phyloP scores from a whole-genome alignment of 1,139 yeast genomes.

The Taphrina confusa region DNA sequence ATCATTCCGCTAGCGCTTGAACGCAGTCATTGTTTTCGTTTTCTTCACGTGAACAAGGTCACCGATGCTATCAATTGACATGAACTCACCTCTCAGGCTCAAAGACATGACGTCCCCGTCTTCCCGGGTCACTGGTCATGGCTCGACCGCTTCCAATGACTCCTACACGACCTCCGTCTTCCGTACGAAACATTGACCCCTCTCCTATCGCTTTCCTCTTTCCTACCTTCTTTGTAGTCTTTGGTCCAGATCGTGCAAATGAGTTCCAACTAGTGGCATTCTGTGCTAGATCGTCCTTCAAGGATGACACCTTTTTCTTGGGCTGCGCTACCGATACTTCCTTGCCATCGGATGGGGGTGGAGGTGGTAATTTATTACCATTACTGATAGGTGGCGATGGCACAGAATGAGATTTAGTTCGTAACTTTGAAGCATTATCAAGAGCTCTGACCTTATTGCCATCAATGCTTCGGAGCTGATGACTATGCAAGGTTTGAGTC shows the following conservation, averaged over 20 bases:
- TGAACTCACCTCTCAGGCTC: constrained; percentile 5
- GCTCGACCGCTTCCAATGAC: constrained; percentile 42
- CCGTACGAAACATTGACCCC: constrained; percentile 43
- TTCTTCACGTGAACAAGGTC: too few species aligned
- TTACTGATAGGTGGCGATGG: constrained; percentile 21
- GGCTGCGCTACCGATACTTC: constrained; percentile 11
- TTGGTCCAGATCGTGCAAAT: constrained; percentile 34
- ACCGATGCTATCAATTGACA: too few species aligned
- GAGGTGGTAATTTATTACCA: constrained; percentile 10
- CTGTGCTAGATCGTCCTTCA: constrained; percentile 8
- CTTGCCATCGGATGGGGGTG: constrained; percentile 11
- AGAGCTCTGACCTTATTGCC: constrained; percentile 7
- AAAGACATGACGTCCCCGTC: constrained; percentile 21
- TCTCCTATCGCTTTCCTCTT: constrained; percentile 42
- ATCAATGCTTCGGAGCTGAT: constrained; percentile 39
- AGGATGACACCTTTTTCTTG: constrained; percentile 16
- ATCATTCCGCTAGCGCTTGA: too few species aligned
- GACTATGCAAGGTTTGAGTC: constrained; percentile 43
- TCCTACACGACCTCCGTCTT: constrained; percentile 45
- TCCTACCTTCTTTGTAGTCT: constrained; percentile 43
- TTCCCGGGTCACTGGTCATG: constrained; percentile 36
- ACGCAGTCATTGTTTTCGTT: too few species aligned
- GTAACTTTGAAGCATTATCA: neutral
- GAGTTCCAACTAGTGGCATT: constrained; percentile 22
- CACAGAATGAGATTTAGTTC: neutral